Base-by-base conservation (phyloP, 2,329 filamentous ascomycete species). In the Claviceps maximensis region DNA sequence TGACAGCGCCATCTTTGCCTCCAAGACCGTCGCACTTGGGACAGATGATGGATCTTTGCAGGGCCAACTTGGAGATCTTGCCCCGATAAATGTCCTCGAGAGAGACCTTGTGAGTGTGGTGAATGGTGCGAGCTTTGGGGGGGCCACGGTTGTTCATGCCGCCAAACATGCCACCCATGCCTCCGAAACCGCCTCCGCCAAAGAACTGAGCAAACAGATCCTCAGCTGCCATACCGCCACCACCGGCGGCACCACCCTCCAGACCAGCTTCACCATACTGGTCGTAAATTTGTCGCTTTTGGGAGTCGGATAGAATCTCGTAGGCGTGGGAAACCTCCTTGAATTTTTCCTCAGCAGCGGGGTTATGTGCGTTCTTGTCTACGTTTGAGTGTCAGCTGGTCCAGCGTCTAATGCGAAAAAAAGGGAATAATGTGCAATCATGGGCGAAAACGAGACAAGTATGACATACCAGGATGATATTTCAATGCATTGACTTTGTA, bases 131-230 rank as follows among this genome's bases (percentile, higher is more conserved):
- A 49, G 93, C 91, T 78, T 98, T 84, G 56, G 79, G 75, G 33
- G 91, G 91, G 19, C 90, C 91, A 53, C 83, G 81, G 52, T 87
- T 83, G 62, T 84, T 82, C 78, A 87, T 87, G 48, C 54, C 79
- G 57, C 86, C 81, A 63, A 89, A 88, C 80, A 90, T 89, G 65
- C 86, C 80, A 55, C 84, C 84, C 64, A 87, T 78, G 51, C 69
- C 68, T 19, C 69, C 69, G 45, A 70, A 69, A 59, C 89, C 87
- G 56, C 84, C 84, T 55, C 83, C 82, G 60, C 89, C 89, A 66
- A 97, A 97, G 83, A 97, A 97, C 73, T 96, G 89, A 46, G 90
- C 88, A 67, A 97, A 96, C 58, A 97, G 78, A 61, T 97, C 91
- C 71, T 97, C 93, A 23, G 91, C 91, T 60, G 87, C 89, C 89